Base-by-base conservation (phyloP, 768 basidiomycete genomes). In the Pleurotus sapidus region DNA sequence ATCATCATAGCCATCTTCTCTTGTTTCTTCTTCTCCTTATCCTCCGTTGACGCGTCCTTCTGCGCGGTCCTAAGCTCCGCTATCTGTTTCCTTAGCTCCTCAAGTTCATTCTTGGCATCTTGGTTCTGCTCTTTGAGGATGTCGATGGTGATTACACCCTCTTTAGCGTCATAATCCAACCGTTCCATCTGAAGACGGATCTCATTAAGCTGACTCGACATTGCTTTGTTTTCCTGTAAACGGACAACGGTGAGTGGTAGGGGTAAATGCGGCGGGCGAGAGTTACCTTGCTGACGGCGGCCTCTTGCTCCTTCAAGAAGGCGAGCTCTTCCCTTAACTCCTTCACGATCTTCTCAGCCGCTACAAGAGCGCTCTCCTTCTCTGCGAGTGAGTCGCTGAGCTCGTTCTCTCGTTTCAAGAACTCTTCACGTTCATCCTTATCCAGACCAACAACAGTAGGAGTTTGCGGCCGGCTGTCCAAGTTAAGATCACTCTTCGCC, bases 1-100 rank as follows among this genome's bases (percentile, higher is more conserved):
- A 99, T 98, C 93, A 99, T 97, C 63, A 95, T 79, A 7, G 93
- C 95, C 91, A 99, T 93, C 82, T 98, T 98, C 78, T 98, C 96
- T 67, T 96, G 94, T 73, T 98, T 98, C 71, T 91, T 86, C 80
- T 93, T 97, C 80, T 99, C 97, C 76, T 95, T 98, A 70, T 98
- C 97, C 70, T 98, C 97, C 30, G 87, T 87, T 39, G 89, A 88
- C 14, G 89, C 84, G 59, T 92, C 91, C 72, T 88, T 91, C 72
- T 95, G 91, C 11, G 86, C 80, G 37, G 79, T 75, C 76, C 92
- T 94, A 62, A 93, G 73, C 47, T 95, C 93, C 15, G 81, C 72
- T 57, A 95, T 81, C 60, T 85, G 83, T 72, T 85, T 89, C 78
- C 81, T 86, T 43, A 98, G 79, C 66, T 96, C 95, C 64, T 98